Percentiles rank a stretch among this genome's conserved stretches.
These are phyloP conservation scores for Euphorbia celastroides DNA, from an alignment of 441 rosid species.

Conservation along the genomic window DNA sequence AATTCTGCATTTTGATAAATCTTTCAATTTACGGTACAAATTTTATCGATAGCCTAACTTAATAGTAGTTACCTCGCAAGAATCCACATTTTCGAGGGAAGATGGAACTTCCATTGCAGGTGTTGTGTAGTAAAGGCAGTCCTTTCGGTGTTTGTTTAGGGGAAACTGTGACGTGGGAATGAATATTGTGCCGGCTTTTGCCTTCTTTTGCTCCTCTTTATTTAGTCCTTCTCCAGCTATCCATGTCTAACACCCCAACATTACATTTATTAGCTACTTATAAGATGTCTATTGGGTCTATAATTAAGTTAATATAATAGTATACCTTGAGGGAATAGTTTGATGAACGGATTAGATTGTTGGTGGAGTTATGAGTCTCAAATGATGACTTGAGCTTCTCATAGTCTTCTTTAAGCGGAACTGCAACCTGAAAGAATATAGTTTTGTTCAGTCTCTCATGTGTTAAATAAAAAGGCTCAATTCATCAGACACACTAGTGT, in stretches of 20 bases:
- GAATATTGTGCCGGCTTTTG: slow-evolving; percentile 50
- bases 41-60: too few species aligned
- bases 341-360: slow-evolving; percentile 27
- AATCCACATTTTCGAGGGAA: slow-evolving; percentile 50
- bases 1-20: slow-evolving; percentile 37
- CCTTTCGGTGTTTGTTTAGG: slow-evolving; percentile 36
- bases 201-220: slow-evolving; percentile 45
- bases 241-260: too few species aligned
- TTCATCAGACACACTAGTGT: too few species aligned
- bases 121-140: slow-evolving; percentile 51
- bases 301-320: too few species aligned
- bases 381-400: slow-evolving; percentile 29
- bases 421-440: slow-evolving; percentile 25
- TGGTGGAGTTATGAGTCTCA: background rate
- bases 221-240: slow-evolving; percentile 46
- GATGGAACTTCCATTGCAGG: slow-evolving; percentile 53
- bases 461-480: too few species aligned
- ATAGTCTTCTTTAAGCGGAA: slow-evolving; percentile 27
- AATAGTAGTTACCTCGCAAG: background rate
- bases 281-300: too few species aligned
- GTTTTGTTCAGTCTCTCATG: too few species aligned
- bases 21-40: too few species aligned
- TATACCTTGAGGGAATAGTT: slow-evolving; percentile 29
- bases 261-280: too few species aligned
- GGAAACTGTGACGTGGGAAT: slow-evolving; percentile 58